A percentile compares a stretch with the other conserved stretches of the same genome.
phyloP scores from a whole-genome alignment of 345 rosid species.

The Eucalyptus melliodora region DNA sequence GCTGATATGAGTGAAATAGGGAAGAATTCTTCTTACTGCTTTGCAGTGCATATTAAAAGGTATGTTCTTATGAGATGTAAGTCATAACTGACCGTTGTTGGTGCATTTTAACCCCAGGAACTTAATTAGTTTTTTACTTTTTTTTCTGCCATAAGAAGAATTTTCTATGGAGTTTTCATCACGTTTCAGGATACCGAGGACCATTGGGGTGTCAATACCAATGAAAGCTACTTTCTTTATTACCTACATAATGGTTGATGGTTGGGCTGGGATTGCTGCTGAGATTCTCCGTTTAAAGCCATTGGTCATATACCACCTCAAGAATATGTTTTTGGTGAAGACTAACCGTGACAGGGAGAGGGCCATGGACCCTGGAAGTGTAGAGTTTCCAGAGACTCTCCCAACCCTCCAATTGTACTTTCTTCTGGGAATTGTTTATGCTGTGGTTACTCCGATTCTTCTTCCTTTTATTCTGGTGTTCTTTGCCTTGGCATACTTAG shows the following conservation, averaged over 20 bases:
- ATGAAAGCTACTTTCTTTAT: conserved; percentile 97
- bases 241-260: conserved; percentile 95
- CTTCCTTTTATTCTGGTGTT: conserved; percentile 86
- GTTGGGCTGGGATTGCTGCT: conserved; percentile 96
- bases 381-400: conserved; percentile 76
- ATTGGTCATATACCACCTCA: conserved; percentile 73
- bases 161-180: background rate
- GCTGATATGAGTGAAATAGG: background rate
- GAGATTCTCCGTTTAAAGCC: conserved; percentile 91
- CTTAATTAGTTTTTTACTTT: background rate
- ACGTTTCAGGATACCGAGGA: conserved; percentile 73
- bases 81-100: background rate
- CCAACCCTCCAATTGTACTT: conserved; percentile 92
- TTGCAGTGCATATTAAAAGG: background rate
- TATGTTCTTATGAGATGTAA: background rate
- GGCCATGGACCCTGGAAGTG: conserved; percentile 87
- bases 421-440: conserved; percentile 91
- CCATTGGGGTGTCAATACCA: conserved; percentile 95
- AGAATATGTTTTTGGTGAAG: conserved; percentile 89
- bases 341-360: conserved; percentile 67
- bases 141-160: background rate
- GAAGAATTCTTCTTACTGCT: background rate
- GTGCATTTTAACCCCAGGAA: background rate
- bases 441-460: conserved; percentile 88
- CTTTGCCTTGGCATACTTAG: conserved; percentile 92